Conservation (phyloP, 345 rosid species). For the Mallotus nudiflorus region DNA sequence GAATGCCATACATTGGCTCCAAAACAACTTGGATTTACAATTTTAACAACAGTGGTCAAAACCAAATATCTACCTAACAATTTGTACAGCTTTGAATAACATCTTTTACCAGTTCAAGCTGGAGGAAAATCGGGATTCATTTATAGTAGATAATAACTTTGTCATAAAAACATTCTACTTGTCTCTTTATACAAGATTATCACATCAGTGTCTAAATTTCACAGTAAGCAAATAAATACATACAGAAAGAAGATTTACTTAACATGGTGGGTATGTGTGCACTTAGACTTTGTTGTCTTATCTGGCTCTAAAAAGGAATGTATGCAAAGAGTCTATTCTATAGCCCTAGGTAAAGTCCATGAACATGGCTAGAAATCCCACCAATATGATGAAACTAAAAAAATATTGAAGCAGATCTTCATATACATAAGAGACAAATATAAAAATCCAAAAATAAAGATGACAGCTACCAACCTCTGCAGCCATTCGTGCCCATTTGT, state of each 20-base stretch:
- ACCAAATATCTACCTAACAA: neutral
- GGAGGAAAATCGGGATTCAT: neutral
- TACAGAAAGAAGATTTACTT: neutral
- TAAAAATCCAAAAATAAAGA: neutral
- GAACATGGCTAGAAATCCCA: neutral
- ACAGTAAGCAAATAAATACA: neutral
- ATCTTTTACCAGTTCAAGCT: neutral
- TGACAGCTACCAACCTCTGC: constrained; percentile 22
- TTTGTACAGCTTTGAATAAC: neutral
- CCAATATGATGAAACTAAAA: neutral
- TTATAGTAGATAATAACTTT: neutral
- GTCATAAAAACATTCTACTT: neutral
- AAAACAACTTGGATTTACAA: neutral
- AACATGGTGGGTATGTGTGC: neutral
- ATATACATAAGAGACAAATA: neutral
- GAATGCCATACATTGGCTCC: neutral
- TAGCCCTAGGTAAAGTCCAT: neutral
- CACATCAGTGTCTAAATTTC: too few species aligned
- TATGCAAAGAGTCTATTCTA: neutral
- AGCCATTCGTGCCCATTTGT: constrained; percentile 92
- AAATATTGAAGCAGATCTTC: neutral
- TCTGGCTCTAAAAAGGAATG: neutral
- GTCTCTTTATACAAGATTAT: too few species aligned
- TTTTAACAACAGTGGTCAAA: neutral
- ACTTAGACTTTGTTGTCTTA: too few species aligned